Evolutionary conservation across 768 basidiomycete genomes (phyloP), one percentile per base, ranked within the genome.

Genomic region (Rubroboletus pulcherrimus): DNA sequence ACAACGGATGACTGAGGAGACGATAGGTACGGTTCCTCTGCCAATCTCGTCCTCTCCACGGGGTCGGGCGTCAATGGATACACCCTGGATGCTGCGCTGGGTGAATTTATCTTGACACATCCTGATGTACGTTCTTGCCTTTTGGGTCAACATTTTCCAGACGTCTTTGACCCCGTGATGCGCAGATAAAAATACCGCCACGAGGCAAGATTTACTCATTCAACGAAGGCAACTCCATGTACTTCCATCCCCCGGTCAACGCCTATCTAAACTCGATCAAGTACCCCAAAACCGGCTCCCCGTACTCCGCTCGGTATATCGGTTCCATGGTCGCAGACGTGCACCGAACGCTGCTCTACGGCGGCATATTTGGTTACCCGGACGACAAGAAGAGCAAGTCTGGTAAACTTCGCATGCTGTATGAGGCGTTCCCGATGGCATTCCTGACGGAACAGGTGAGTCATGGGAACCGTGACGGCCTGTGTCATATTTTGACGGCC

Each of bases 291-390:
- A 71, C 81, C 47, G 85, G 84, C 34, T 76, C 83, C 26, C 95
- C 96, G 10, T 96, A 97, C 69, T 92, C 89, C 59, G 86, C 91
- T 60, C 84, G 93, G 57, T 87, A 99, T 74, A 97, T 98, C 69
- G 97, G 97, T 29, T 95, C 93, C 57, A 99, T 99, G 97, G 97
- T 98, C 35, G 95, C 96, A 49, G 96, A 99, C 73, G 96, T 98
- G 26, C 94, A 97, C 74, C 81, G 96, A 63, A 99, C 96, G 7
- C 75, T 99, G 33, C 78, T 99, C 4, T 99, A 99, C 67, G 97
- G 97, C 24, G 97, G 97, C 41, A 98, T 99, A 66, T 99, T 99
- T 65, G 96, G 94, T 9, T 99, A 99, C 72, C 97, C 97, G 8
- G 86, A 87, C 66, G 97, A 99, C 76, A 97, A 92, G 82, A 98